Percentiles rank a stretch among this genome's conserved stretches.
Conservation (phyloP, 345 rosid species). For the Arabis hirsuta region DNA sequence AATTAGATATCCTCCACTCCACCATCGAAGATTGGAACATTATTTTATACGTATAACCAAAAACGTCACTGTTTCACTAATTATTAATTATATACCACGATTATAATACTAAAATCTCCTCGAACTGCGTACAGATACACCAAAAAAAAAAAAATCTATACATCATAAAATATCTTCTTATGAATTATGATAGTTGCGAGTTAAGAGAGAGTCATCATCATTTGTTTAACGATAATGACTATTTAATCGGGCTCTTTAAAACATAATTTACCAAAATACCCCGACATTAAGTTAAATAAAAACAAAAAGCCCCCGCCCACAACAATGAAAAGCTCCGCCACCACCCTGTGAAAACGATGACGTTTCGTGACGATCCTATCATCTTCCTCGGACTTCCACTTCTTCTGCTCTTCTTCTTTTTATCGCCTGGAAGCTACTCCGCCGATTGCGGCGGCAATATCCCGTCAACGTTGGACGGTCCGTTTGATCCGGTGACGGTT, state of each 20-base stretch:
- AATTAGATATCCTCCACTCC: not conserved
- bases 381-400: conserved; percentile 13
- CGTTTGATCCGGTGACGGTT: conserved; percentile 65
- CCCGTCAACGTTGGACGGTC: conserved; percentile 68
- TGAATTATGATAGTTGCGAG: not conserved
- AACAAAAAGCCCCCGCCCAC: conserved; percentile 19
- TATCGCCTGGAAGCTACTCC: conserved; percentile 18
- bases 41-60: conserved; percentile 7
- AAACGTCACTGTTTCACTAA: conserved; percentile 5
- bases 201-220: not conserved
- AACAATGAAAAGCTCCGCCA: conserved; percentile 35
- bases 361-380: conserved; percentile 24
- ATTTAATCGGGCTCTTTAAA: conserved; percentile 18
- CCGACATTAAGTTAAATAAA: not conserved
- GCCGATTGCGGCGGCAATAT: conserved; percentile 25
- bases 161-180: not conserved
- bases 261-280: not conserved
- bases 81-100: not conserved
- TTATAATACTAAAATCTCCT: not conserved
- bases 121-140: not conserved
- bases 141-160: not conserved
- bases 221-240: conserved; percentile 31
- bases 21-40: not conserved
- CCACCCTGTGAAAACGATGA: conserved; percentile 37
- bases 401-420: conserved; percentile 21